Evolutionary conservation across 176 grass and related monocot genomes (phyloP).

Genomic region (Otatea glauca): DNA sequence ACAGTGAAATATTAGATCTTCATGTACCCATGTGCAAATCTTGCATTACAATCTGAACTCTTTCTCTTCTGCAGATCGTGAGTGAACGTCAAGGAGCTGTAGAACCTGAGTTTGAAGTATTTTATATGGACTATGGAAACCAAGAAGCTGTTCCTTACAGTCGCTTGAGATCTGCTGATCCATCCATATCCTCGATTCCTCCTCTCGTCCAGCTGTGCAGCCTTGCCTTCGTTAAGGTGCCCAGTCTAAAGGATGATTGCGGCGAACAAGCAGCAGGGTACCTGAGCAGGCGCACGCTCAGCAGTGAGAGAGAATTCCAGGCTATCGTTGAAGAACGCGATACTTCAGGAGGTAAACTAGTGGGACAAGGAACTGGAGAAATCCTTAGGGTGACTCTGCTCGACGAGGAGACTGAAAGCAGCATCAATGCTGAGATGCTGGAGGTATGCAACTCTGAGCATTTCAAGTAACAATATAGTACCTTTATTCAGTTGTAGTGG

Average conservation of each 20-base stretch:
- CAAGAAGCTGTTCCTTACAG: constrained; percentile 64
- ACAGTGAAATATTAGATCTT: background rate
- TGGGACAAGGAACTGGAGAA: constrained; percentile 58
- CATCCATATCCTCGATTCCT: constrained; percentile 41
- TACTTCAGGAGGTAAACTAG: constrained; percentile 45
- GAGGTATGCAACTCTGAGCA: background rate
- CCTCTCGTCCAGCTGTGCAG: constrained; percentile 56
- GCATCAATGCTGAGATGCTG: constrained; percentile 5
- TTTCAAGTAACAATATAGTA: background rate
- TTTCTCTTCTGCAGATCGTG: constrained; percentile 53
- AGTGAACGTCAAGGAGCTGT: constrained; percentile 49
- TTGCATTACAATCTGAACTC: constrained; percentile 11
- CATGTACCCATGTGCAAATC: background rate
- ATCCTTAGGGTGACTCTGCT: background rate
- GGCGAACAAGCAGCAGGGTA: constrained; percentile 55
- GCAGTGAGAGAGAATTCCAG: constrained; percentile 46
- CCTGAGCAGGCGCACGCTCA: constrained; percentile 49
- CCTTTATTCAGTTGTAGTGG: no score
- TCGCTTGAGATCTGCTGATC: constrained; percentile 42
- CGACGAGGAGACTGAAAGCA: background rate
- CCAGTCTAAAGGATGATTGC: constrained; percentile 47
- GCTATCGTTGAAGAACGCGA: constrained; percentile 60
- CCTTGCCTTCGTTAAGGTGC: constrained; percentile 61
- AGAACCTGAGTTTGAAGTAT: constrained; percentile 57
- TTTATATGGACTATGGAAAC: constrained; percentile 82